Base-by-base conservation (phyloP, 192 early-diverging fungal species). In the Backusella circina region DNA sequence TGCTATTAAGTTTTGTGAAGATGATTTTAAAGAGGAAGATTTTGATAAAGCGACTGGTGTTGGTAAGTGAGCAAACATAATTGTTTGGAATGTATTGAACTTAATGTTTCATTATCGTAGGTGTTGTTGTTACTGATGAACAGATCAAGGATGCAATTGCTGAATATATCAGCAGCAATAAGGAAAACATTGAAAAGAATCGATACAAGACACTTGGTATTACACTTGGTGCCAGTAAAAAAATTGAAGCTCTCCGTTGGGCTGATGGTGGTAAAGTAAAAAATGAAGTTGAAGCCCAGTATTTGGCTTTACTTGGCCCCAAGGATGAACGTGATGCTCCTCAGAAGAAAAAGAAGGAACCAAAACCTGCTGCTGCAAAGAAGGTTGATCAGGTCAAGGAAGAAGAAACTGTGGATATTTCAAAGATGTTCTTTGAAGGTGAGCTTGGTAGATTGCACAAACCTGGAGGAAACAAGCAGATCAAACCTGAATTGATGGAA, bases 401-500 rank as follows among this genome's bases (percentile, higher is more conserved):
- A 18, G 80, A 76, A 12, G 67, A 69, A 37, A 80, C 75, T 18
- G 69, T 44, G 28, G 37, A 41, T 44, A 83, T 82, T 9, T 89
- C 93, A 51, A 87, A 85, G 67, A 92, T 94, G 90, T 90, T 99
- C 79, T 91, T 91, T 73, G 94, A 97, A 77, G 98, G 98, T 13
- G 98, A 99, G 44, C 88, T 99, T 54, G 87, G 95, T 41, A 87
- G 88, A 50, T 83, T 99, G 71, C 98, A 99, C 85, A 95, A 95
- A 73, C 92, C 95, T 18, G 98, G 98, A 67, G 97, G 91, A 73
- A 99, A 99, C 84, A 91, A 91, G 26, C 98, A 99, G 86, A 95
- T 98, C 83, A 93, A 95, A 67, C 92, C 93, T 9, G 88, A 91
- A 78, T 84, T 99, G 67, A 97, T 95, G 90, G 87, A 87, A 32